Evolutionary conservation across 1,139 yeast genomes (phyloP), one percentile per base, ranked within the genome.

Genomic region (Magnusiomyces suaveolens): DNA sequence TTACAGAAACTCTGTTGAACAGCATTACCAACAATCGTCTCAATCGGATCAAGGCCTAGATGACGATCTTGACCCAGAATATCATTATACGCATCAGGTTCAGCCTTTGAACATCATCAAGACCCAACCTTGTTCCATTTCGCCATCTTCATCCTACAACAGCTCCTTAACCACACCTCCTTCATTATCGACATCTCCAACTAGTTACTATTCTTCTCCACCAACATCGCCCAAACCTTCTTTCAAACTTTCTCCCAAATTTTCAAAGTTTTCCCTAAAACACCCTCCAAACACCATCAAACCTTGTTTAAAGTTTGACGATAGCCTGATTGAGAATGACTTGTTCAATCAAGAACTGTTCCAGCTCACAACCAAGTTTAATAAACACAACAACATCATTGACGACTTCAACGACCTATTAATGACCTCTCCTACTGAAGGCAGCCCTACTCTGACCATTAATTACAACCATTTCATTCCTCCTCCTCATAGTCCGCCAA

Each of bases 391-490:
- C 25, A 41, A 20, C 25, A 41, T 20, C 16, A 41, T 41, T 44
- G 47, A 20, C 18, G 29, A 24, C 8, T 23, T n/a, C 47, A 26
- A 44, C 24, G 33, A 44, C 33, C 8, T n/a, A n/a, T 25, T 26
- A 25, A 24, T n/a, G 33, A 24, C 46, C 12, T 21, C 21, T 14
- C 51, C 51, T 3, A 32, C 48, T 2, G 46, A 53, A 50, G 50
- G 50, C 33, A 48, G 21, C 18, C 20, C 41, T 25, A 52, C 52
- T 23, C 53, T 54, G 4, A 36, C 44, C 3, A 29, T 50, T 1
- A 50, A 53, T 52, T 52, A 52, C 33, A 48, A 23, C 18, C 24
- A 44, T 25, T 47, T 52, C 16, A 52, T 54, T 20, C 57, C 57
- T 2, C 24, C 44, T 16, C n/a, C n/a, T n/a, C 54, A 55, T 18